Evolutionary conservation across 805 yeast genomes (phyloP).

Genomic region (Clavispora asparagi): DNA sequence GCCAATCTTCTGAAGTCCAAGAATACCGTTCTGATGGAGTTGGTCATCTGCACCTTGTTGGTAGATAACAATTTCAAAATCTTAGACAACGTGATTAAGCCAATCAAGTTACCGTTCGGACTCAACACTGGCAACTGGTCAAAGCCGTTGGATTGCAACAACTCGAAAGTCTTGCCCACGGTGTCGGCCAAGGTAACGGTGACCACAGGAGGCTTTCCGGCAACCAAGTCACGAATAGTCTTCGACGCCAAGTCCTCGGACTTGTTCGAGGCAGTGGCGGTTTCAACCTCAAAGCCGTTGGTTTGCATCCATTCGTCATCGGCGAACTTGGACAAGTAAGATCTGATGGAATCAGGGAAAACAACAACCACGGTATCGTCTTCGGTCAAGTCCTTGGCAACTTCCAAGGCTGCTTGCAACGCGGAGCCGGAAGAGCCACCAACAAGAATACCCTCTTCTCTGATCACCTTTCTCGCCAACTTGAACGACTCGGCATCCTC

Average conservation of each 20-base stretch:
- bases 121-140: slow-evolving; percentile 80
- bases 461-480: slow-evolving; percentile 74
- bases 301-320: slow-evolving; percentile 88
- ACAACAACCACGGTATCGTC: slow-evolving; percentile 73
- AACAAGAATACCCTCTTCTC: slow-evolving; percentile 80
- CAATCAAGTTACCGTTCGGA: slow-evolving; percentile 57
- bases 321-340: slow-evolving; percentile 80
- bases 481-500: slow-evolving; percentile 77
- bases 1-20: slow-evolving; percentile 71
- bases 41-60: slow-evolving; percentile 50
- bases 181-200: slow-evolving; percentile 59
- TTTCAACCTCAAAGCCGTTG: slow-evolving; percentile 63
- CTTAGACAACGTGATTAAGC: slow-evolving; percentile 71
- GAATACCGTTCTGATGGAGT: slow-evolving; percentile 54
- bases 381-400: slow-evolving; percentile 63
- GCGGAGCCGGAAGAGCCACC: slow-evolving; percentile 92
- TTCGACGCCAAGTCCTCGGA: slow-evolving; percentile 34
- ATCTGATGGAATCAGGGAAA: slow-evolving; percentile 83
- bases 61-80: slow-evolving; percentile 63
- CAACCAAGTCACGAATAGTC: slow-evolving; percentile 62
- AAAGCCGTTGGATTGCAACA: slow-evolving; percentile 70
- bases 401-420: slow-evolving; percentile 69
- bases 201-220: slow-evolving; percentile 68
- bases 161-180: slow-evolving; percentile 59
- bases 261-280: slow-evolving; percentile 38